Evolutionary conservation across 1,284 basidiomycete species (phyloP), one percentile per base, ranked within the genome.

Genomic region (Microbotryum violaceum): DNA sequence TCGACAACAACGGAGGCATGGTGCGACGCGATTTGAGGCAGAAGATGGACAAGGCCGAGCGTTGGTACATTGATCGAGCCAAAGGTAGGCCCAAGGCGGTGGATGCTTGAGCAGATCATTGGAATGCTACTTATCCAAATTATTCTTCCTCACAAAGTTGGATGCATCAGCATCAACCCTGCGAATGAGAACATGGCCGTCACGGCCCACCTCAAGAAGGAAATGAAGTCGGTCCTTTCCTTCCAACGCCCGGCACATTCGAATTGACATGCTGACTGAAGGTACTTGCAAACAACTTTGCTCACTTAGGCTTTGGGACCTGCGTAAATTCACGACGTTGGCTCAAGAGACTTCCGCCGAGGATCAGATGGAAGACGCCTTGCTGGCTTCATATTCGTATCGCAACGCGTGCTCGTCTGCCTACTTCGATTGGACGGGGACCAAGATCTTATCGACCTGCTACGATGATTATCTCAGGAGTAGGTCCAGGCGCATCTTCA

Each of bases 341-440:
- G 21, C 57, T 6, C n/a, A 23, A 20, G 64, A 64, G 14, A 37
- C 56, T 5, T 33, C 50, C 16, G 21, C 25, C 29, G 33, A 33
- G 6, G 52, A 57, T 8, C n/a, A 60, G 2, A 42, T 58, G 25
- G 56, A 65, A 6, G 42, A 59, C n/a, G 59, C 64, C 5, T 59
- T 54, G 48, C 10, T 71, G 3, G 75, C 74, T 5, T 66, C 66
- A 23, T 77, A 70, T 64, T 66, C 74, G 44, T 74, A 77, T 63
- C 75, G 75, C 4, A 77, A 78, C 62, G 76, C 75, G 54, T 78
- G 77, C 65, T 75, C 75, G 27, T 72, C 75, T 2, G 77, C 78
- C 0, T 78, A 78, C 63, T 79, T 77, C 74, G 78, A 79, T 68
- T 73, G 75, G n/a, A 75, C 72, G 60, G 78, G 78, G 0, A 64